Percentiles rank a stretch among this genome's conserved stretches.
These are phyloP conservation scores for Omphalotus olearius DNA, from an alignment of 1,284 basidiomycete genomes.

Conservation along the genomic window DNA sequence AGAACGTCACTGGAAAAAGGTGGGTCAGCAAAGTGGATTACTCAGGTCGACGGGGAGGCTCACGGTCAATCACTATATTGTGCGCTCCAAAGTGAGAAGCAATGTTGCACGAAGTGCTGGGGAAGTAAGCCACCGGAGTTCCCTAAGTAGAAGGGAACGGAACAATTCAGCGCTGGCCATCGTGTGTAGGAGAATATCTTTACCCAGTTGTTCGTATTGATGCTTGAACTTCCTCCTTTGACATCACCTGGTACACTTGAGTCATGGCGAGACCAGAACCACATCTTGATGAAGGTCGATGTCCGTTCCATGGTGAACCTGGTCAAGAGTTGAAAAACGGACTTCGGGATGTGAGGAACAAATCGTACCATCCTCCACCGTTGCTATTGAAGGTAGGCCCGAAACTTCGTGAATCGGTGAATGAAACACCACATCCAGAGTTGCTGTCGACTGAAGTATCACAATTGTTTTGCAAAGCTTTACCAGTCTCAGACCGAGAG, in stretches of 20 bases:
- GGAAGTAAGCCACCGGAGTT: slow-evolving; percentile 52
- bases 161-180: neutral
- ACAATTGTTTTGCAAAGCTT: slow-evolving; percentile 42
- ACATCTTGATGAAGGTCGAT: slow-evolving; percentile 43
- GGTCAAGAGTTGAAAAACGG: neutral
- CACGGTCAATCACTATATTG: slow-evolving; percentile 59
- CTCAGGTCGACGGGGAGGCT: slow-evolving; percentile 30
- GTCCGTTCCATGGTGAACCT: slow-evolving; percentile 55
- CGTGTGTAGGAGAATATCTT: slow-evolving; percentile 8
- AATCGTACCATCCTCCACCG: slow-evolving; percentile 54
- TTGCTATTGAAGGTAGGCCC: slow-evolving; percentile 57
- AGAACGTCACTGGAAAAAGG: slow-evolving; percentile 31
- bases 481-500: slow-evolving; percentile 44
- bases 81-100: slow-evolving; percentile 47
- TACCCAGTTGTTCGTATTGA: slow-evolving; percentile 50
- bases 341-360: neutral
- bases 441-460: slow-evolving; percentile 52
- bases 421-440: slow-evolving; percentile 57
- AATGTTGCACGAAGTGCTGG: slow-evolving; percentile 48
- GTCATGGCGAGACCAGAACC: slow-evolving; percentile 52
- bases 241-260: slow-evolving; percentile 43
- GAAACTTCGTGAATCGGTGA: slow-evolving; percentile 43
- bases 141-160: slow-evolving; percentile 36
- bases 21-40: neutral
- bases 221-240: slow-evolving; percentile 28